These are phyloP conservation scores for Solanum appendiculatum DNA, from an alignment of 257 asterid species.

Conservation along the genomic window DNA sequence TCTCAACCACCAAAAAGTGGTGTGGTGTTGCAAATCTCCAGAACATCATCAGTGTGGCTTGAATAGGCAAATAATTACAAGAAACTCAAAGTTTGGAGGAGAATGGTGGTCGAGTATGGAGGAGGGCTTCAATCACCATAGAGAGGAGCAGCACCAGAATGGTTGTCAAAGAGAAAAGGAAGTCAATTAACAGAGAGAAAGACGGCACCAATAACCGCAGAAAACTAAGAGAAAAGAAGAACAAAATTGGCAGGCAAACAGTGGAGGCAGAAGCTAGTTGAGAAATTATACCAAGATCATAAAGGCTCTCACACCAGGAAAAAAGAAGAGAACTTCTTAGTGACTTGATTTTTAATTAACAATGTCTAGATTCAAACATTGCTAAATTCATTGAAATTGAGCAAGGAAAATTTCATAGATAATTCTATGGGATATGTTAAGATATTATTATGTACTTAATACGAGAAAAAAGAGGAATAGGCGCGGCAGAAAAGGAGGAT, in stretches of 20 bases:
- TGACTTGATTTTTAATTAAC: neutral
- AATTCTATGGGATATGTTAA: neutral
- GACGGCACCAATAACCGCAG: neutral
- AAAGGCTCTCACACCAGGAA: neutral
- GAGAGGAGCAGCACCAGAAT: neutral
- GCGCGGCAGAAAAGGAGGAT: neutral
- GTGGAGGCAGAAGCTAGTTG: neutral
- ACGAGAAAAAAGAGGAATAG: neutral
- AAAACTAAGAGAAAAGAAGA: neutral
- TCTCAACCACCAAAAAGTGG: neutral
- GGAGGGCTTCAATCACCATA: neutral
- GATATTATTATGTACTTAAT: neutral
- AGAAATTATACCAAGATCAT: neutral
- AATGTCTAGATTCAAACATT: neutral
- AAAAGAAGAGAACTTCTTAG: neutral
- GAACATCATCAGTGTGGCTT: neutral
- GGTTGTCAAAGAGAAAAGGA: neutral
- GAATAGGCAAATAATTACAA: neutral
- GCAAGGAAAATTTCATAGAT: neutral
- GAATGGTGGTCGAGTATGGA: neutral
- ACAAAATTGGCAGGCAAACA: neutral
- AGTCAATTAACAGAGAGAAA: neutral
- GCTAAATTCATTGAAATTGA: neutral
- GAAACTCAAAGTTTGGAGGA: neutral
- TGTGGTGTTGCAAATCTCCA: neutral